phyloP scores from a whole-genome alignment of 1,284 basidiomycete species.

The Sanghuangporus baumii region DNA sequence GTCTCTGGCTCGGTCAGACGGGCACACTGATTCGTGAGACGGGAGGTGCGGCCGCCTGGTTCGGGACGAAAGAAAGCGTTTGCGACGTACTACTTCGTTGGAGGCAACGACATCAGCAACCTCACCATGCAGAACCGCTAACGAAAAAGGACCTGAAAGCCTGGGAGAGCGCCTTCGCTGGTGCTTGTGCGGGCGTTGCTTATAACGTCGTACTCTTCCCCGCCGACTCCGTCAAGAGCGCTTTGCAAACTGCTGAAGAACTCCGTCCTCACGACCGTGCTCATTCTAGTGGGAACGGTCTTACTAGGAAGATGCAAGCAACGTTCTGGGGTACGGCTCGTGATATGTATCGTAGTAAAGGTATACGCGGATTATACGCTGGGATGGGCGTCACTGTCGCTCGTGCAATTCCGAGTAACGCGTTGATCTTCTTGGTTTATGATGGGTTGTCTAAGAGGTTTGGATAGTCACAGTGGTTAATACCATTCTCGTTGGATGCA shows the following conservation, averaged over 20 bases:
- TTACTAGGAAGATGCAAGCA: constrained; percentile 29
- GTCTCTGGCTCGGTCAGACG: constrained; percentile 85
- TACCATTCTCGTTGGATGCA: background rate
- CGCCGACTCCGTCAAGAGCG: constrained; percentile 91
- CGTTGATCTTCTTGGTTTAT: constrained; percentile 88
- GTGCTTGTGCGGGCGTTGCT: constrained; percentile 81
- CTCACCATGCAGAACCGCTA: constrained; percentile 14
- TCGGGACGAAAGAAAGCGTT: constrained; percentile 77
- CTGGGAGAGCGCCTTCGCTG: constrained; percentile 81
- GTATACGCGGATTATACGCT: constrained; percentile 84
- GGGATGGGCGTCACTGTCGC: constrained; percentile 94
- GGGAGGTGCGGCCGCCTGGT: constrained; percentile 86
- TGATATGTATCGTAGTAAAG: constrained; percentile 74
- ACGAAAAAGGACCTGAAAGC: constrained; percentile 48
- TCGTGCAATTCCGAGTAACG: constrained; percentile 84
- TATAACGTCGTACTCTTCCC: constrained; percentile 89
- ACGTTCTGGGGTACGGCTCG: constrained; percentile 70
- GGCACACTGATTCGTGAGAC: constrained; percentile 85
- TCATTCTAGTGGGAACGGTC: background rate
- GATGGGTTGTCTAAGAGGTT: constrained; percentile 66
- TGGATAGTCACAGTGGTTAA: background rate
- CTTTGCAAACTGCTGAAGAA: constrained; percentile 93
- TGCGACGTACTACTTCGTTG: constrained; percentile 50
- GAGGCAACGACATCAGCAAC: constrained; percentile 25
- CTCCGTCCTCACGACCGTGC: constrained; percentile 47